phyloP scores from a whole-genome alignment of 805 yeast genomes.

The Spathaspora arborariae region DNA sequence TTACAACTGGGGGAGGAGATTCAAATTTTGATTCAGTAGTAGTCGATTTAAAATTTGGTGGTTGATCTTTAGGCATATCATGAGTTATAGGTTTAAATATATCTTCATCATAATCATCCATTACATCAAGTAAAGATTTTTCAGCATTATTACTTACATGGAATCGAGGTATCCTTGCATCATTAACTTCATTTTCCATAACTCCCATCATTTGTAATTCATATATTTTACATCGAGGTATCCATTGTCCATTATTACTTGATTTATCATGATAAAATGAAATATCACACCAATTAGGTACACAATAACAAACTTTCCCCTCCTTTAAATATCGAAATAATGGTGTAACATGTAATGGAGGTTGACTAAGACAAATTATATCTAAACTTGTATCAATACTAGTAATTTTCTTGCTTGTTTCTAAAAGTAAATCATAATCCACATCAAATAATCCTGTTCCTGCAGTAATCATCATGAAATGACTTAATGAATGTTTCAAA shows the following conservation, averaged over 20 bases:
- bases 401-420: slow-evolving; percentile 71
- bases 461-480: slow-evolving; percentile 81
- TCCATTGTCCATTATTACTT: slow-evolving; percentile 57
- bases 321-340: slow-evolving; percentile 64
- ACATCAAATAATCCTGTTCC: slow-evolving; percentile 95
- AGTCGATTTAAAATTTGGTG: background rate
- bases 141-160: slow-evolving; percentile 24
- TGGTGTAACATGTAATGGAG: slow-evolving; percentile 92
- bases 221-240: slow-evolving; percentile 91
- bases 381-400: slow-evolving; percentile 85
- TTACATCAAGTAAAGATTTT: slow-evolving; percentile 50
- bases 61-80: background rate
- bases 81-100: slow-evolving; percentile 38
- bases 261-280: slow-evolving; percentile 74
- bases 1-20: background rate
- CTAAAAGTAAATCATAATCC: slow-evolving; percentile 68
- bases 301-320: slow-evolving; percentile 59
- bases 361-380: slow-evolving; percentile 80
- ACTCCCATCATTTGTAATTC: slow-evolving; percentile 98
- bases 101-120: slow-evolving; percentile 63
- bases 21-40: background rate
- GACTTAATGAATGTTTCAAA: slow-evolving; percentile 85
- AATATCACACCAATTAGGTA: slow-evolving; percentile 94
- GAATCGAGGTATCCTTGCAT: slow-evolving; percentile 62
- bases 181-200: slow-evolving; percentile 82